Evolutionary conservation across 177 flowering plant genomes (phyloP), one percentile per base, ranked within the genome.

Genomic region (Tripterygium wilfordii): DNA sequence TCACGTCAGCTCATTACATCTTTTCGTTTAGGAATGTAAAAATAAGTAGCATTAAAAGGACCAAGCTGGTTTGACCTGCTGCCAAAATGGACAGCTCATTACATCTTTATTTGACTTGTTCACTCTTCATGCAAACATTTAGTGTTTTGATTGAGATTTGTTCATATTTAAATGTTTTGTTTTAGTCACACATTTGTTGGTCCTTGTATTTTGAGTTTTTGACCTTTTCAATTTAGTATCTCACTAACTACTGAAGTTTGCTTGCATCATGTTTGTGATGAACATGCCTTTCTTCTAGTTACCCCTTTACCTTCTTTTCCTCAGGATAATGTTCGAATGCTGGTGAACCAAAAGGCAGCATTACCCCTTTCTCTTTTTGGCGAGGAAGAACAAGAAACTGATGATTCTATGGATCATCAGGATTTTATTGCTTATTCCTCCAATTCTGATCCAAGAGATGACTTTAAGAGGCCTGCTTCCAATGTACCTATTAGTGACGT

Each of bases 401-500:
- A 63, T 51, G 74, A 65, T 48, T 20, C 70, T 29, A 59, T 62
- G 22, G 49, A 49, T 45, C 45, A 23, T 54, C 60, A 58, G 42
- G 67, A 73, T 60, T 33, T 13, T 50, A 66, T 64, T 39, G 23
- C 49, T 30, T 40, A 21, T 37, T 56, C 58, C 30, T 47, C 69
- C 14, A 13, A 52, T 6, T 29, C 51, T 28, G 21, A 30, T 30
- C 6, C 45, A 22, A 61, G 28, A 42, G 62, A 61, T 49, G 58
- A 51, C 30, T 12, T 45, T 10, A 58, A 49, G 38, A 60, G 37
- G 36, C 48, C 57, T 17, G 53, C 46, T 42, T 29, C 76, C 3
- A 61, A 32, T 44, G 22, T 61, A 26, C 66, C 79, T 33, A 54
- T 85, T 26, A 61, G 55, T 54, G 92, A 88, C 63, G 65, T 82